A percentile compares a stretch with the other conserved stretches of the same genome.
phyloP scores from a whole-genome alignment of 2,329 filamentous ascomycete species.

The Gnomoniopsis sp. region DNA sequence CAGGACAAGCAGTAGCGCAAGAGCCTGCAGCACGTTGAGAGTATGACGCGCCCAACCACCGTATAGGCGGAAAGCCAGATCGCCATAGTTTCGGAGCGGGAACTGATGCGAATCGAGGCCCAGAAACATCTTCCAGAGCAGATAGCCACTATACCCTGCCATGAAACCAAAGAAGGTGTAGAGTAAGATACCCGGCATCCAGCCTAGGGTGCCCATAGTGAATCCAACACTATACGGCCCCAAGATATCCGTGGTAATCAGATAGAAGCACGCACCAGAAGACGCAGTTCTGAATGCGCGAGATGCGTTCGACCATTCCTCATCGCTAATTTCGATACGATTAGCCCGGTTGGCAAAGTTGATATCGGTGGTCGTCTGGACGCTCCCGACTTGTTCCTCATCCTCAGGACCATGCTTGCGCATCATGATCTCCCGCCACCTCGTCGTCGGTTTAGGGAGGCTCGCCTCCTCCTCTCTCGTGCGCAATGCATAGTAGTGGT shows the following conservation, averaged over 20 bases:
- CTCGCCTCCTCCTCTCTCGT: slow-evolving; percentile 30
- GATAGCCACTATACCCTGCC: slow-evolving; percentile 39
- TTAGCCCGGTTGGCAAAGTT: slow-evolving; percentile 11
- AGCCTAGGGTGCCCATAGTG: slow-evolving; percentile 26
- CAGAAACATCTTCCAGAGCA: slow-evolving; percentile 41
- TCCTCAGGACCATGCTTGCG: slow-evolving; percentile 17
- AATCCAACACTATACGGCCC: slow-evolving; percentile 39
- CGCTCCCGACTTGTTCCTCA: slow-evolving; percentile 6
- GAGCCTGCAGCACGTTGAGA: slow-evolving; percentile 44
- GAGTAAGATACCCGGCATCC: slow-evolving; percentile 40
- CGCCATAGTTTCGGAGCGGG: slow-evolving; percentile 43
- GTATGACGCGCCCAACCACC: slow-evolving; percentile 40
- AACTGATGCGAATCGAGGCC: slow-evolving; percentile 44
- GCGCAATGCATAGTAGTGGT: slow-evolving; percentile 30
- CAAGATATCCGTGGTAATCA: slow-evolving; percentile 46
- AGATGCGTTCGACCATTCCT: slow-evolving; percentile 45
- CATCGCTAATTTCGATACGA: slow-evolving; percentile 29
- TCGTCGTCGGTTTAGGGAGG: slow-evolving; percentile 22
- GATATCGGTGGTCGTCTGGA: slow-evolving; percentile 6
- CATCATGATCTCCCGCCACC: slow-evolving; percentile 21
- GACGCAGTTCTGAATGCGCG: slow-evolving; percentile 42
- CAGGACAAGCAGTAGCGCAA: slow-evolving; percentile 48
- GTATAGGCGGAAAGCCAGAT: slow-evolving; percentile 44
- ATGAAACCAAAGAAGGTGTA: slow-evolving; percentile 42
- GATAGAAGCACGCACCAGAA: slow-evolving; percentile 42